Base-by-base conservation (phyloP, 495 filamentous ascomycete species). In the Penicillium taxi region DNA sequence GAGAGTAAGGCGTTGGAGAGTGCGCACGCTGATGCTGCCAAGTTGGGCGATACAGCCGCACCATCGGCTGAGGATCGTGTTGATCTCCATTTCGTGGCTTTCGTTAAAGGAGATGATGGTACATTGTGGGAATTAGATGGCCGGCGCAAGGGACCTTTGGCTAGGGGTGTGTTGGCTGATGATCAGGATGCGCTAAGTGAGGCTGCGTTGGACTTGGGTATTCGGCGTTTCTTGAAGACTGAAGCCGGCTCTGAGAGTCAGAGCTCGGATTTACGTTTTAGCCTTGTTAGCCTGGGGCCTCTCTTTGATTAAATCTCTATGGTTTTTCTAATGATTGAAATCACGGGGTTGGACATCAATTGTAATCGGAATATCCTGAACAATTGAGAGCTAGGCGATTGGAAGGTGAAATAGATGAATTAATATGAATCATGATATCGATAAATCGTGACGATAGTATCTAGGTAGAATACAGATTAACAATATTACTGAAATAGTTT, bases 101-200 rank as follows among this genome's bases (percentile, higher is more conserved):
- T 94, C 66, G 84, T 90, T 5, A 86, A 82, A 65, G 74, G 73
- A 1, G 60, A 52, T n/a, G 74, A 80, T 53, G 78, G 78, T 28
- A 69, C 70, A 42, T 53, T 94, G 43, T 94, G 88, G 79, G 88
- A 93, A 71, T 62, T 95, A 42, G 86, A 94, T 66, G 86, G 88
- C 6, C 51, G 79, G 23, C 60, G 83, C 53, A 86, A 81, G 65
- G 79, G 83, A 9, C 79, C 81, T 29, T 53, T 85, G 43, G 63
- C 73, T 42, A 64, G 81, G 35, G 81, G 80, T 0, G 17, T 37
- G 16, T 41, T 86, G 41, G 65, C 12, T 0, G 52, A 49, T 4
- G 67, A 58, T 24, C 82, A 88, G 59, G 82, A 85, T 68, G 76
- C 81, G 40, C 56, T 86, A 41, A 79, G 76, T 59, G 73, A 78